Percentiles rank a stretch among this genome's conserved stretches.
Evolutionary conservation across 805 yeast genomes (phyloP).

Genomic region (Yamadazyma paraphyllophila): DNA sequence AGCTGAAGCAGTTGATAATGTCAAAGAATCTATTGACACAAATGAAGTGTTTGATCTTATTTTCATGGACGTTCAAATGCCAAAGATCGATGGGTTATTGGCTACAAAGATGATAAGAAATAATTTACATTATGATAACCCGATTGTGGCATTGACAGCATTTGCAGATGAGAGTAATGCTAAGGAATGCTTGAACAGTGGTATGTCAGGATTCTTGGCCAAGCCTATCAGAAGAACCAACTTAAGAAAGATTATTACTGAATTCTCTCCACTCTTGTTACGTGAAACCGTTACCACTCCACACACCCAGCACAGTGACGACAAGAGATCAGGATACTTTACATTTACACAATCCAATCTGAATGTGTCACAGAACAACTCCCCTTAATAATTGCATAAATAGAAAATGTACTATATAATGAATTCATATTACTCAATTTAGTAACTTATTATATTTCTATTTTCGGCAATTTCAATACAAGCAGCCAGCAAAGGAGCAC

Average conservation of each 20-base stretch:
- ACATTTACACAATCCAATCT: not conserved
- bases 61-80: slow-evolving; percentile 98
- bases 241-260: slow-evolving; percentile 54
- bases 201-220: slow-evolving; percentile 88
- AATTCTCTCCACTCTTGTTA: slow-evolving; percentile 40
- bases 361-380: not conserved
- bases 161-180: slow-evolving; percentile 92
- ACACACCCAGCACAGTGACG: slow-evolving; percentile 25
- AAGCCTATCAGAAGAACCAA: slow-evolving; percentile 81
- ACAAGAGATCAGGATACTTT: slow-evolving; percentile 23
- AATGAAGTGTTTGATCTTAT: slow-evolving; percentile 61
- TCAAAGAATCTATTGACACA: slow-evolving; percentile 46
- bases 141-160: slow-evolving; percentile 93
- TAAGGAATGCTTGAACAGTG: slow-evolving; percentile 79
- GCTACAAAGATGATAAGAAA: slow-evolving; percentile 76
- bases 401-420: slow-evolving; percentile 1
- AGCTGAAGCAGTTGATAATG: slow-evolving; percentile 74
- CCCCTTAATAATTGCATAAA: not conserved
- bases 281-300: slow-evolving; percentile 36
- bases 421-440: not conserved
- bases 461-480: no score
- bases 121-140: slow-evolving; percentile 58
- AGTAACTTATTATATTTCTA: not conserved
- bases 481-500: no score
- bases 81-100: slow-evolving; percentile 81